Conservation (phyloP, 805 yeast species). For the Saccharomycopsis microspora region DNA sequence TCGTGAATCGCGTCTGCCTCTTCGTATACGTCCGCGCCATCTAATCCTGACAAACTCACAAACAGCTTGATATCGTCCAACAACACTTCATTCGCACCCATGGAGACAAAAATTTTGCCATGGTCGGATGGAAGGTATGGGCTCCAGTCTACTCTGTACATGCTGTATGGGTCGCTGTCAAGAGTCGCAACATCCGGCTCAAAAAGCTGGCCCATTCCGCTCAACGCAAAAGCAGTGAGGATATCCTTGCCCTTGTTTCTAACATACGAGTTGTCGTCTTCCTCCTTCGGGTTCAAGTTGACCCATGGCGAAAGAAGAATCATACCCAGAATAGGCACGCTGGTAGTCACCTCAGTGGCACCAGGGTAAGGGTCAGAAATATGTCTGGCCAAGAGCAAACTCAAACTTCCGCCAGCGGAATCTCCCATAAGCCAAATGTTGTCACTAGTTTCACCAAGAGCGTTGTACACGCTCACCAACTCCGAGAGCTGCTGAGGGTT, state of each 20-base stretch:
- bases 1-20: no score
- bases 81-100: constrained; percentile 1
- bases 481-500: constrained; percentile 20
- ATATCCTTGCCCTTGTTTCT: neutral
- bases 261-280: neutral
- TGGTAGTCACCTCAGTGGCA: neutral
- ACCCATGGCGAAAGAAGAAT: constrained; percentile 7
- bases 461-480: constrained; percentile 15
- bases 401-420: constrained; percentile 22
- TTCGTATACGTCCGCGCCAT: neutral
- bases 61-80: neutral
- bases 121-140: no score
- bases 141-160: no score
- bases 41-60: neutral
- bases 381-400: constrained; percentile 14
- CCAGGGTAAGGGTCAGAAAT: neutral
- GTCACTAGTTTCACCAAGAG: constrained; percentile 13
- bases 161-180: no score
- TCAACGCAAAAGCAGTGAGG: neutral
- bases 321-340: neutral
- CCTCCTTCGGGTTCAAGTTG: neutral
- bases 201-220: neutral
- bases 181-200: no score
- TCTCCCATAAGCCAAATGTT: constrained; percentile 20
- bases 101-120: constrained; percentile 1